phyloP scores from a whole-genome alignment of 305 asterid species.

The Rubia tinctorum region DNA sequence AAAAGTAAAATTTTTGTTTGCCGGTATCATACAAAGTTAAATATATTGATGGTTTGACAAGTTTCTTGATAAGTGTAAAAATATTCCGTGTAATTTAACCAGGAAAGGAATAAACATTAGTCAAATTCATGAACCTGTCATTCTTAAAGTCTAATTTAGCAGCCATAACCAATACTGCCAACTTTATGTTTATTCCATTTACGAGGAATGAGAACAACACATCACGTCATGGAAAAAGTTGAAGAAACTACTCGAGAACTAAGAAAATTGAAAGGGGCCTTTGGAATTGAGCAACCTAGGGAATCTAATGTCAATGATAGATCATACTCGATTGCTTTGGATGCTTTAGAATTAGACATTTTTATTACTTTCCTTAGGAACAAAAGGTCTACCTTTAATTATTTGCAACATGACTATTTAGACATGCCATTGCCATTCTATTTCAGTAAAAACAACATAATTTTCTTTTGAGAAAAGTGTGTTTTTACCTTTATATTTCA shows the following conservation, averaged over 20 bases:
- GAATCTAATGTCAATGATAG: slow-evolving; percentile 7
- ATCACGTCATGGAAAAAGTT: background rate
- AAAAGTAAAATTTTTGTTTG: too few species aligned
- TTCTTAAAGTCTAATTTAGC: background rate
- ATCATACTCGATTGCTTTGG: background rate
- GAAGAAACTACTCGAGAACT: background rate
- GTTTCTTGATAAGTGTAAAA: too few species aligned
- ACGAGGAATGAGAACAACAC: background rate
- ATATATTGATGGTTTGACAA: too few species aligned
- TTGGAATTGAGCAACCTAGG: background rate
- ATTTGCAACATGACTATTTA: too few species aligned
- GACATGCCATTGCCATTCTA: too few species aligned
- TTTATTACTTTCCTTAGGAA: background rate
- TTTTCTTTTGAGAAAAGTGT: too few species aligned
- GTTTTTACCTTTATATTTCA: too few species aligned
- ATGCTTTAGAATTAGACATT: background rate
- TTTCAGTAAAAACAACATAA: too few species aligned
- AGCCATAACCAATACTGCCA: background rate
- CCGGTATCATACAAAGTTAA: too few species aligned
- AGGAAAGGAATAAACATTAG: too few species aligned
- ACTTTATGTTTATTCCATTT: background rate
- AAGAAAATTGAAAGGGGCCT: background rate
- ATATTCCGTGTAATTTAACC: too few species aligned
- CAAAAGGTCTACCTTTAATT: background rate
- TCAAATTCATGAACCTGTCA: too few species aligned